Percentiles rank a stretch among this genome's conserved stretches.
Conservation (phyloP, 805 yeast species). For the Lachancea cidri region DNA sequence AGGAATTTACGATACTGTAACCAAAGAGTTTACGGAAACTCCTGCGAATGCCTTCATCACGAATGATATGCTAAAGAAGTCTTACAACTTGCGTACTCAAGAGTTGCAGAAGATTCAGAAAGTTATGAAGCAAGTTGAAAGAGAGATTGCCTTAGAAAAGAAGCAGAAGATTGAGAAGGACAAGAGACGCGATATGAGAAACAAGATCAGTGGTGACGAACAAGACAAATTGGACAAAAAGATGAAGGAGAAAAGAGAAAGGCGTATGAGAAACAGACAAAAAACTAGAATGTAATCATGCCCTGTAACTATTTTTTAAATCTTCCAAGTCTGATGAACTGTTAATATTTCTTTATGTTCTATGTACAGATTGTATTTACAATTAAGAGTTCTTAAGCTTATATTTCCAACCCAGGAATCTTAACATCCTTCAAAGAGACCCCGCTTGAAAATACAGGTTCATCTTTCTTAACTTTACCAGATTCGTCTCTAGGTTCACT, state of each 20-base stretch:
- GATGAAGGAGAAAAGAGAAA: slow-evolving; percentile 74
- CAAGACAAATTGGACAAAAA: slow-evolving; percentile 74
- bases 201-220: slow-evolving; percentile 62
- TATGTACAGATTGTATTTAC: slow-evolving; percentile 3
- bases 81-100: slow-evolving; percentile 67
- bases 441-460: slow-evolving; percentile 14
- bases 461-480: not conserved
- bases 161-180: slow-evolving; percentile 65
- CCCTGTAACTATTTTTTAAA: not conserved
- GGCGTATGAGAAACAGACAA: slow-evolving; percentile 64
- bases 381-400: slow-evolving; percentile 1
- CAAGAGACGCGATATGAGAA: slow-evolving; percentile 50
- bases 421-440: slow-evolving; percentile 23
- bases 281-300: slow-evolving; percentile 35
- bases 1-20: slow-evolving; percentile 52
- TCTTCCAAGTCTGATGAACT: no score
- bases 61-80: slow-evolving; percentile 71
- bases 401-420: slow-evolving; percentile 28
- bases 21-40: slow-evolving; percentile 34
- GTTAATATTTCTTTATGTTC: not conserved
- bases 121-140: slow-evolving; percentile 55
- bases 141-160: slow-evolving; percentile 65
- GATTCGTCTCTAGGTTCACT: slow-evolving; percentile 3
- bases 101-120: slow-evolving; percentile 70
- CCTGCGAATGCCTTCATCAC: slow-evolving; percentile 51